Base-by-base conservation (phyloP, 768 basidiomycete species). In the Peribolospora kevripleyi region DNA sequence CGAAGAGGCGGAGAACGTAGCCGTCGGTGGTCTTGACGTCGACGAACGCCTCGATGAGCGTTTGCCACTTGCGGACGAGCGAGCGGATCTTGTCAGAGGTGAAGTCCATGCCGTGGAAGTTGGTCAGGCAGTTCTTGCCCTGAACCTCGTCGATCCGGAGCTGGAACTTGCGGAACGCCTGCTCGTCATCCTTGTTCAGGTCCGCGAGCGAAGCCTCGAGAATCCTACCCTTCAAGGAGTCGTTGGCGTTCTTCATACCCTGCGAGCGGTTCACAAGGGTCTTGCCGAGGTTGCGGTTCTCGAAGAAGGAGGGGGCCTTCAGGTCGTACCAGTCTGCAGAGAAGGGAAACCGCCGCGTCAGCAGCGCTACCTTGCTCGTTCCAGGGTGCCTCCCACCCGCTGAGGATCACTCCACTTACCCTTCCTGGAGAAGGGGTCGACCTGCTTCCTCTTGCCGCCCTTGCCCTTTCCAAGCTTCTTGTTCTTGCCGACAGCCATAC, bases 371-470 rank as follows among this genome's bases (percentile, higher is more conserved):
- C 2, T 11, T 53, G 40, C 5, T 3, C 14, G 41, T 25, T 25
- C 25, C 25, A 25, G 25, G 25, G 25, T 25, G 25, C 25, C 25
- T 25, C 25, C 25, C 25, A 25, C 1, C 25, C 25, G 37, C 25
- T 7, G 51, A 43, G 42, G 3, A 53, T 45, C 48, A 40, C 41
- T 40, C 9, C 39, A 64, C 72, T 58, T 64, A 90, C 91, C 91
- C 74, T 98, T 98, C 75, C 93, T 81, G 62, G 91, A 81, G 82
- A 98, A 93, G 61, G 93, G 88, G 77, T 98, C 93, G 60, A 98
- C 87, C 69, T 93, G 88, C 81, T 97, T 93, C 76, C 97, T 98
- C 87, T 98, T 98, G 76, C 86, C 87, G 75, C 90, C 90, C 78
- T 90, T 90, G 65, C 87, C 87, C 75, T 93, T 93, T 51, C 87